Conservation (phyloP, 1,284 basidiomycete genomes). For the Fomitopsis palustris region DNA sequence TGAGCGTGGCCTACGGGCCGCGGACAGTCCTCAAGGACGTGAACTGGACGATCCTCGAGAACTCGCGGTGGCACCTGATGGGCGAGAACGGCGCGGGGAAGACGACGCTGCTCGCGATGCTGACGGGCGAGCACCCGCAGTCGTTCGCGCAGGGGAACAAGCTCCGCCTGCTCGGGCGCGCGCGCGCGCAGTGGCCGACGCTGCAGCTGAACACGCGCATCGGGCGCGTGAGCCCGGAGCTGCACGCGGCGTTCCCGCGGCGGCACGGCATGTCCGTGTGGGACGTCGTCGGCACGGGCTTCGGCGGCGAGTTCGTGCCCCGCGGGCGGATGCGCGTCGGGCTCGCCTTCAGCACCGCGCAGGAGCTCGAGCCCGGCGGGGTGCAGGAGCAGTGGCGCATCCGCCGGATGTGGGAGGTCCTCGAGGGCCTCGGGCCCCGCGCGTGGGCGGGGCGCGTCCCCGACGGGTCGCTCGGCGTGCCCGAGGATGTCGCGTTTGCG, state of each 20-base stretch:
- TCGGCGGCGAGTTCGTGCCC: conserved; percentile 75
- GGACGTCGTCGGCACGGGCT: conserved; percentile 83
- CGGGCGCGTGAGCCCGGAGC: conserved; percentile 86
- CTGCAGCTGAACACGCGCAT: conserved; percentile 52
- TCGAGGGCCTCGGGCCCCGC: conserved; percentile 61
- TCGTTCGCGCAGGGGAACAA: conserved; percentile 78
- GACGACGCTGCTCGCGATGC: conserved; percentile 88
- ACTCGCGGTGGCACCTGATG: conserved; percentile 85
- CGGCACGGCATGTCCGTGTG: conserved; percentile 66
- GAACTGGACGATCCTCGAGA: conserved; percentile 76
- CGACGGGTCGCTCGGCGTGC: conserved; percentile 2
- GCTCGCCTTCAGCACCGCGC: conserved; percentile 27
- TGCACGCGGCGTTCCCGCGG: conserved; percentile 88
- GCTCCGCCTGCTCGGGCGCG: conserved; percentile 70
- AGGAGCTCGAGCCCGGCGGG: conserved; percentile 25
- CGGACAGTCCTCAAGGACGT: conserved; percentile 69
- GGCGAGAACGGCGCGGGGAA: conserved; percentile 94
- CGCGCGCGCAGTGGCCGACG: conserved; percentile 63
- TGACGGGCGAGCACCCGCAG: conserved; percentile 94
- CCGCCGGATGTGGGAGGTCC: conserved; percentile 46
- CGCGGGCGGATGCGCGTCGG: conserved; percentile 45
- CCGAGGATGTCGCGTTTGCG: conserved; percentile 37
- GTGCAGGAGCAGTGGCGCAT: conserved; percentile 43
- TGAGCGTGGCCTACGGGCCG: conserved; percentile 13
- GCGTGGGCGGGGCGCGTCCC: conserved; percentile 34